A percentile compares a stretch with the other conserved stretches of the same genome.
These are phyloP conservation scores for Trichothecium sympodiale DNA, from an alignment of 2,329 filamentous ascomycete genomes.

Conservation along the genomic window DNA sequence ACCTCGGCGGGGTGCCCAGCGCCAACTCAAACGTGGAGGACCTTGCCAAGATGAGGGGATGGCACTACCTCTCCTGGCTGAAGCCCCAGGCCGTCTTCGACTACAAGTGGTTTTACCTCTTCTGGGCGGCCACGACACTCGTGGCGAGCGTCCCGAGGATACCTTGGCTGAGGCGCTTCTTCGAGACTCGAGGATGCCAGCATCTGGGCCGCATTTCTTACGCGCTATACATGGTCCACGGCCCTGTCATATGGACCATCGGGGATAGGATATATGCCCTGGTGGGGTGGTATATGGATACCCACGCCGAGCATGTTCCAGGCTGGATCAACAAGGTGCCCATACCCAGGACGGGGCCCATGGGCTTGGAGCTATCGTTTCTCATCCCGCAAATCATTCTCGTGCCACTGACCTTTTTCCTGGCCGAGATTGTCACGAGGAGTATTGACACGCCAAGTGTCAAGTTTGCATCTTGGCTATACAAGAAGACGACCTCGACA, in stretches of 20 bases:
- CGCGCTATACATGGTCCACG: conserved; percentile 53
- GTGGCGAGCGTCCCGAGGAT: conserved; percentile 47
- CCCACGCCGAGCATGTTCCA: conserved; percentile 38
- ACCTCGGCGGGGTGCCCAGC: conserved; percentile 51
- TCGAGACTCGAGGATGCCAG: conserved; percentile 47
- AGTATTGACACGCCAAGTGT: conserved; percentile 50
- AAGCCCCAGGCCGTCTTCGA: conserved; percentile 57
- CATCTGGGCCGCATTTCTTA: conserved; percentile 53
- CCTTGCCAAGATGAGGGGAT: conserved; percentile 44
- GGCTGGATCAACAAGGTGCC: conserved; percentile 46
- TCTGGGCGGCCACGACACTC: conserved; percentile 46
- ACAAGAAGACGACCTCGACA: conserved; percentile 26
- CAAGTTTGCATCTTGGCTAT: conserved; percentile 43
- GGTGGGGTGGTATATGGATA: conserved; percentile 40
- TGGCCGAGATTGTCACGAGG: conserved; percentile 45
- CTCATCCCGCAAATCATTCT: conserved; percentile 48
- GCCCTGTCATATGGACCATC: conserved; percentile 45
- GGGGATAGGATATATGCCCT: conserved; percentile 55
- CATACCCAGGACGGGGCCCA: conserved; percentile 41
- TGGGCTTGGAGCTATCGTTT: conserved; percentile 51
- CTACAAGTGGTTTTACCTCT: conserved; percentile 58
- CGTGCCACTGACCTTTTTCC: conserved; percentile 46
- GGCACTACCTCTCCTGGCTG: conserved; percentile 47
- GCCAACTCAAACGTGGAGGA: conserved; percentile 32
- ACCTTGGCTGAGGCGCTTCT: conserved; percentile 44